Evolutionary conservation across 2,329 filamentous ascomycete genomes (phyloP).

Genomic region (Penicillium expansum): DNA sequence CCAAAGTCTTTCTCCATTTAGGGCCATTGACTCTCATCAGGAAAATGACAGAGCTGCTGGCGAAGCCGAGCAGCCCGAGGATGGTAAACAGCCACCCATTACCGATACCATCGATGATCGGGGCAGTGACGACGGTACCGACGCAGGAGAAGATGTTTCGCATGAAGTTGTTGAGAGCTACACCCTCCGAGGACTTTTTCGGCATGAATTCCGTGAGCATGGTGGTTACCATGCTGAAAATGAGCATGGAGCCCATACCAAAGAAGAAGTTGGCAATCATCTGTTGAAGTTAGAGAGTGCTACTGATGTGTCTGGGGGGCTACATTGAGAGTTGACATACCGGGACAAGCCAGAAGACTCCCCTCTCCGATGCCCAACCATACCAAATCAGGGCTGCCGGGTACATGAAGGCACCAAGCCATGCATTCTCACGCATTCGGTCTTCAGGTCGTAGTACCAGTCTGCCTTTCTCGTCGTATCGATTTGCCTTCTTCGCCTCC

Average conservation of each 20-base stretch:
- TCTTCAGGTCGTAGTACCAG: constrained; percentile 73
- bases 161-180: constrained; percentile 78
- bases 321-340: constrained; percentile 31
- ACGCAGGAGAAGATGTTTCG: constrained; percentile 75
- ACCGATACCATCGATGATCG: constrained; percentile 68
- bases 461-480: constrained; percentile 65
- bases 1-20: constrained; percentile 64
- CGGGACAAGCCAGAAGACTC: constrained; percentile 62
- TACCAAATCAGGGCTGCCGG: constrained; percentile 71
- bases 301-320: background rate
- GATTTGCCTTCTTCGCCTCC: constrained; percentile 66
- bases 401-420: constrained; percentile 68
- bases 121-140: constrained; percentile 66
- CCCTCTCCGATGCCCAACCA: constrained; percentile 68
- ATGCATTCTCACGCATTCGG: constrained; percentile 78
- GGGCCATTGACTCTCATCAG: constrained; percentile 59
- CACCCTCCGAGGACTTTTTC: constrained; percentile 65
- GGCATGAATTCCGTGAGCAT: constrained; percentile 87
- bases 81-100: constrained; percentile 75
- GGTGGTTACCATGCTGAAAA: constrained; percentile 70
- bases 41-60: constrained; percentile 60
- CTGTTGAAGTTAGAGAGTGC: constrained; percentile 20
- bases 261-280: constrained; percentile 70
- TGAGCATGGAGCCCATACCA: constrained; percentile 73
- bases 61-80: constrained; percentile 54